Base-by-base conservation (phyloP, 225 moss, liverwort and hornwort species). In the Thuidium tamariscinum region DNA sequence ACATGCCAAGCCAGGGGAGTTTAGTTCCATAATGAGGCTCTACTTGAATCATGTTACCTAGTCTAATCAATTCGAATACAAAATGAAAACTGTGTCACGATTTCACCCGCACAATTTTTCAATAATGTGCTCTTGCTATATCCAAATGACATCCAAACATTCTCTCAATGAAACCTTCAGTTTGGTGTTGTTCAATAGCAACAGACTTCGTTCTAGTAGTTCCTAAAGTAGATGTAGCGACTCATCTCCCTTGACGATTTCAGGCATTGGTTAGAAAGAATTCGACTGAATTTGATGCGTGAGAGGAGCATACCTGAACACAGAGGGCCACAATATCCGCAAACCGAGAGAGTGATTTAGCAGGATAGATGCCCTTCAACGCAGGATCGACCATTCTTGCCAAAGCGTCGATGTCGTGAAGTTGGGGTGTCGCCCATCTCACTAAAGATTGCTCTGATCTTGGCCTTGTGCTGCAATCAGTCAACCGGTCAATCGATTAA, bases 361-460 rank as follows among this genome's bases (percentile, higher is more conserved):
- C 96, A 74, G 96, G 96, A 87, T 96, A 96, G 74, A 96, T 94
- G 84, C 96, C 96, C 87, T 90, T 94, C 71, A 96, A 88, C 29
- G 94, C 90, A 19, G 96, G 95, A 85, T 96, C 96, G 89, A 96
- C 96, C 96, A 96, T 96, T 83, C 92, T 89, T 32, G 94, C 91
- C 39, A 96, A 88, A 30, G 96, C 94, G 65, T 96, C 96, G 18
- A 96, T 96, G 79, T 96, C 96, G 78, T 95, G 95, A 36, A 96
- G 94, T 85, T 96, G 96, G 11, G 96, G 96, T 61, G 94, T 96
- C 51, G 96, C 96, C 96, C 96, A 96, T 80, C 95, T 90, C 80
- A 96, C 96, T 83, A 96, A 84, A 56, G 96, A 96, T 87, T 95
- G 95, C 84, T 96, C 96, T 68, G 92, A 84, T 84, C 96, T 91